phyloP scores from a whole-genome alignment of 2,329 filamentous ascomycete genomes.

The Calonectria henricotiae region DNA sequence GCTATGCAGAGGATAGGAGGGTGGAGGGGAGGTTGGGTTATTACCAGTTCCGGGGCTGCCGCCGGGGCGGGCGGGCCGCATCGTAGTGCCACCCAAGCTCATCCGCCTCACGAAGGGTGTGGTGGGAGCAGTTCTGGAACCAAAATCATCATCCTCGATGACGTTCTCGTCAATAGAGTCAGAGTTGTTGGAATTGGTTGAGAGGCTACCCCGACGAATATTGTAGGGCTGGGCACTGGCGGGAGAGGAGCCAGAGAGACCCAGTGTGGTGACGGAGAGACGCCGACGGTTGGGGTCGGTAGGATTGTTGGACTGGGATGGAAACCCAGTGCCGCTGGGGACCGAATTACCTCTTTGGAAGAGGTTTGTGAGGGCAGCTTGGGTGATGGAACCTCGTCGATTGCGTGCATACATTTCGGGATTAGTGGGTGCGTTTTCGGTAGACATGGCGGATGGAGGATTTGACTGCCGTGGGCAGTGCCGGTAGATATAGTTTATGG shows the following conservation, averaged over 20 bases:
- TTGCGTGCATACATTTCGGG: conserved; percentile 63
- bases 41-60: conserved; percentile 78
- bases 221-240: conserved; percentile 68
- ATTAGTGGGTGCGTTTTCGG: conserved; percentile 54
- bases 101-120: conserved; percentile 88
- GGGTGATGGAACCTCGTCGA: conserved; percentile 72
- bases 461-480: conserved; percentile 44
- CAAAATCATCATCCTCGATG: conserved; percentile 78
- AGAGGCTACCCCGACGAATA: conserved; percentile 78
- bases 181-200: conserved; percentile 73
- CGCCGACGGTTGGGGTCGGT: conserved; percentile 77
- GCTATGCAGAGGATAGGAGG: conserved; percentile 55
- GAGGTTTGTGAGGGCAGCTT: conserved; percentile 72
- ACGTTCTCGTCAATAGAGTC: conserved; percentile 81
- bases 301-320: conserved; percentile 58
- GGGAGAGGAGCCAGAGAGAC: conserved; percentile 82
- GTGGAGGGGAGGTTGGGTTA: conserved; percentile 63
- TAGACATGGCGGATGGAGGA: conserved; percentile 53
- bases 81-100: conserved; percentile 89
- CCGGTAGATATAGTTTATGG: conserved; percentile 50
- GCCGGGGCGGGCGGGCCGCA: conserved; percentile 71
- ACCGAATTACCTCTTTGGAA: conserved; percentile 73
- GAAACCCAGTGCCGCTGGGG: conserved; percentile 63
- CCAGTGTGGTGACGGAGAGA: conserved; percentile 82
- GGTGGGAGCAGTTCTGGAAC: conserved; percentile 73